Conservation (phyloP, 352 stramenopile genomes). For the Phytophthora sp. region DNA sequence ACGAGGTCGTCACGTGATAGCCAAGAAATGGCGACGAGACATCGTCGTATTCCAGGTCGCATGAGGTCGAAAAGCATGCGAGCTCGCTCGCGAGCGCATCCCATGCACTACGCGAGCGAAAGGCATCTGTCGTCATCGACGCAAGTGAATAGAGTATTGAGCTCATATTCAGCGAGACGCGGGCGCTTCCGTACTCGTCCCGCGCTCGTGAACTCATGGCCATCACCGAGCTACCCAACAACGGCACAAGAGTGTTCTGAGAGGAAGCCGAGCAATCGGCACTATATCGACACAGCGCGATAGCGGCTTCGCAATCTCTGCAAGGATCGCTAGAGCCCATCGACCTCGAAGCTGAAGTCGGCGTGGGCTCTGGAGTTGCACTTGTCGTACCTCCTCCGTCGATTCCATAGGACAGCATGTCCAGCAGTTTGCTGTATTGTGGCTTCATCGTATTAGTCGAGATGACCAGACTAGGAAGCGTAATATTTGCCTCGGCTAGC, state of each 20-base stretch:
- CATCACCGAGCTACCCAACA: background rate
- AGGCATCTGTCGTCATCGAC: background rate
- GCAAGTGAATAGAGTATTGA: background rate
- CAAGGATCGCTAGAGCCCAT: background rate
- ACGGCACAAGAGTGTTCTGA: background rate
- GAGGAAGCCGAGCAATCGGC: background rate
- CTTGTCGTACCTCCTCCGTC: background rate
- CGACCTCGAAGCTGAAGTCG: background rate
- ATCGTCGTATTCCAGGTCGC: conserved; percentile 14
- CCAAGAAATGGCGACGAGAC: background rate
- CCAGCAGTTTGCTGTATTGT: conserved; percentile 7
- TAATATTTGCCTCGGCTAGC: background rate
- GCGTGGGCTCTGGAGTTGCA: background rate
- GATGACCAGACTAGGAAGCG: background rate
- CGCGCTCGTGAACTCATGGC: background rate
- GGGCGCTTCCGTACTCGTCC: background rate
- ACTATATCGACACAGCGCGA: background rate
- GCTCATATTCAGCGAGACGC: background rate
- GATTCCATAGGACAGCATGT: conserved; percentile 5
- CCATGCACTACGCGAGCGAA: background rate
- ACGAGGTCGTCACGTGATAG: background rate
- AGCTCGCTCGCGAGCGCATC: background rate
- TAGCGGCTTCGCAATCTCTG: background rate
- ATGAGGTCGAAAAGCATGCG: background rate
- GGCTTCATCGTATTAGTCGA: background rate